A percentile compares a stretch with the other conserved stretches of the same genome.
phyloP scores from a whole-genome alignment of 495 filamentous ascomycete genomes.

The Xylaria nigripes region DNA sequence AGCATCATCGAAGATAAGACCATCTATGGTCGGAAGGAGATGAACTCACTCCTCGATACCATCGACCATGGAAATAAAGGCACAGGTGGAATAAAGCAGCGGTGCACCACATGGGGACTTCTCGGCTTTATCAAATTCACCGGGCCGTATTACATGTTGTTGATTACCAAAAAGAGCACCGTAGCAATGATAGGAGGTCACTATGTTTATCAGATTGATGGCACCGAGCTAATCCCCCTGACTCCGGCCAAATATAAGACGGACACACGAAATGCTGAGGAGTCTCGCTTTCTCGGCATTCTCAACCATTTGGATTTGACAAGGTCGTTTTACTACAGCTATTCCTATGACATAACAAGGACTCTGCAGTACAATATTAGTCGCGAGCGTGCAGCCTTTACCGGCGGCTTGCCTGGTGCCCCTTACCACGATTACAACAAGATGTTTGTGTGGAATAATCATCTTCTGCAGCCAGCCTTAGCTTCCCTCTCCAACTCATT shows the following conservation, averaged over 20 bases:
- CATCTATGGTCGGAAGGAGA: conserved; percentile 85
- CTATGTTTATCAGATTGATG: conserved; percentile 91
- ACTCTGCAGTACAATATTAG: conserved; percentile 91
- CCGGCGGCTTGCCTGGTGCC: conserved; percentile 50
- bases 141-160: conserved; percentile 92
- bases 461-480: conserved; percentile 73
- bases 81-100: conserved; percentile 83
- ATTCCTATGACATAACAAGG: conserved; percentile 91
- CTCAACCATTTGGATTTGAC: conserved; percentile 85
- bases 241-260: conserved; percentile 62
- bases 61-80: conserved; percentile 94
- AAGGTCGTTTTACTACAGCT: conserved; percentile 94
- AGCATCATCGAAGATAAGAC: conserved; percentile 88
- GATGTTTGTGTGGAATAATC: conserved; percentile 98
- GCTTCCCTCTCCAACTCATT: conserved; percentile 65
- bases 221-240: conserved; percentile 85
- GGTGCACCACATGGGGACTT: conserved; percentile 86
- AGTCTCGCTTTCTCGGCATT: conserved; percentile 80
- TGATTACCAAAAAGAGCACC: conserved; percentile 92
- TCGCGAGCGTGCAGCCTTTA: conserved; percentile 61
- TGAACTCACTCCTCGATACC: conserved; percentile 82
- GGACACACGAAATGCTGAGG: conserved; percentile 75
- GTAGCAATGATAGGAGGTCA: conserved; percentile 95
- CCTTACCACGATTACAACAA: conserved; percentile 65
- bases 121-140: conserved; percentile 95